These are phyloP conservation scores for Sequoiadendron giganteum DNA, from an alignment of 75 land plant genomes.

Conservation along the genomic window DNA sequence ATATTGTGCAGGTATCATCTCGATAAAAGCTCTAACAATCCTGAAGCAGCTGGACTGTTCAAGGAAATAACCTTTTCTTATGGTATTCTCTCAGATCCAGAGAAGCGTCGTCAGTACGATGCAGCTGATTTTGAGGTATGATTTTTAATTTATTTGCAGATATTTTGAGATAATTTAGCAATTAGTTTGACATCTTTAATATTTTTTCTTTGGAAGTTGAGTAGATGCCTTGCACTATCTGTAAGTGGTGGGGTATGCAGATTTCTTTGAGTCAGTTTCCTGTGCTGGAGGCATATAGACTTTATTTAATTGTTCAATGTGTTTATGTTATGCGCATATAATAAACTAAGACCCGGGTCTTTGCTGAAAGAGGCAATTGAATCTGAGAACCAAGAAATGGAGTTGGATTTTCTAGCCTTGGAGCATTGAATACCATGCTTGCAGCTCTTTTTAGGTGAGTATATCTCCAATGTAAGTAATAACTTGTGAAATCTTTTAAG, in stretches of 20 bases:
- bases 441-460: slow-evolving; percentile 88
- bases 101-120: slow-evolving; percentile 79
- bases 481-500: background rate
- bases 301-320: background rate
- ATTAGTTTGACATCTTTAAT: background rate
- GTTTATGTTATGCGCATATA: background rate
- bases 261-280: background rate
- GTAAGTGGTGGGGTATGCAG: background rate
- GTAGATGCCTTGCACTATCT: background rate
- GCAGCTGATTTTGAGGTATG: slow-evolving; percentile 82
- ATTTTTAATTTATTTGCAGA: background rate
- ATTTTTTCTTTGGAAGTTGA: background rate
- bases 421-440: slow-evolving; percentile 84
- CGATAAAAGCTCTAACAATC: slow-evolving; percentile 86
- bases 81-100: slow-evolving; percentile 77
- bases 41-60: slow-evolving; percentile 78
- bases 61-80: slow-evolving; percentile 88
- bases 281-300: background rate
- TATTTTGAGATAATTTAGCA: background rate
- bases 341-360: background rate
- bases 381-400: slow-evolving; percentile 70
- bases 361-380: slow-evolving; percentile 57
- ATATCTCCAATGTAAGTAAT: background rate
- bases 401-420: slow-evolving; percentile 85
- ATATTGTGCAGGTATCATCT: slow-evolving; percentile 63